These are phyloP conservation scores for Geotrichum candidum DNA, from an alignment of 1,139 yeast species.

Conservation along the genomic window DNA sequence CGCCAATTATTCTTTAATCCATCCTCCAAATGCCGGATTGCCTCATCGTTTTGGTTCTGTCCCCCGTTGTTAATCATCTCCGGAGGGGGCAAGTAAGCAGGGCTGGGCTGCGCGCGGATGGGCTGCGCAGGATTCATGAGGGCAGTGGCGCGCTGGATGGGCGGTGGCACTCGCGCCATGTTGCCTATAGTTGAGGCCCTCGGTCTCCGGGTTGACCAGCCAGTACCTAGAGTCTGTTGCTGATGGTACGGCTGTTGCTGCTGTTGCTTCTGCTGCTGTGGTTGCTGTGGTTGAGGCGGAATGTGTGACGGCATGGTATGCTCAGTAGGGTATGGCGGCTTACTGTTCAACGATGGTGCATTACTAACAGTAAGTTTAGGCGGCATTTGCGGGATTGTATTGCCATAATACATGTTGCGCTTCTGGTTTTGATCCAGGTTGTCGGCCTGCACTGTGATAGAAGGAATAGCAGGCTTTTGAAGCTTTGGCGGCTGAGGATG, in stretches of 20 bases:
- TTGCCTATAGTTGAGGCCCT: conserved; percentile 41
- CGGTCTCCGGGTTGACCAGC: conserved; percentile 29
- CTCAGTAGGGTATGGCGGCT: neutral
- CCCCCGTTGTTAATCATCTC: conserved; percentile 23
- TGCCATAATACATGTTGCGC: neutral
- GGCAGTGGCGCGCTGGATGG: conserved; percentile 40
- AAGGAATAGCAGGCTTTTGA: conserved; percentile 4
- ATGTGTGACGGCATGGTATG: neutral
- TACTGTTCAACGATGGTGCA: neutral
- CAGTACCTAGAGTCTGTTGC: conserved; percentile 1
- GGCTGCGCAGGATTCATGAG: conserved; percentile 37
- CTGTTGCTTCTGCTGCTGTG: neutral
- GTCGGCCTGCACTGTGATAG: conserved; percentile 1
- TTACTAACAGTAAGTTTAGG: conserved; percentile 4
- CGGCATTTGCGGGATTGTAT: conserved; percentile 4
- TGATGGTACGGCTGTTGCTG: neutral
- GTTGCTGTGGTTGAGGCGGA: conserved; percentile 2
- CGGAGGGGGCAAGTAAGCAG: conserved; percentile 41
- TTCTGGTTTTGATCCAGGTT: neutral
- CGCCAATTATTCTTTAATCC: conserved; percentile 9
- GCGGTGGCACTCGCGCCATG: conserved; percentile 38
- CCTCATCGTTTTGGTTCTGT: conserved; percentile 17
- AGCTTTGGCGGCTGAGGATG: conserved; percentile 10
- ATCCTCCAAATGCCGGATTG: conserved; percentile 11
- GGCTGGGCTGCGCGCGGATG: conserved; percentile 38